These are phyloP conservation scores for Sanghuangporus weigelae DNA, from an alignment of 1,284 basidiomycete species.

Conservation along the genomic window DNA sequence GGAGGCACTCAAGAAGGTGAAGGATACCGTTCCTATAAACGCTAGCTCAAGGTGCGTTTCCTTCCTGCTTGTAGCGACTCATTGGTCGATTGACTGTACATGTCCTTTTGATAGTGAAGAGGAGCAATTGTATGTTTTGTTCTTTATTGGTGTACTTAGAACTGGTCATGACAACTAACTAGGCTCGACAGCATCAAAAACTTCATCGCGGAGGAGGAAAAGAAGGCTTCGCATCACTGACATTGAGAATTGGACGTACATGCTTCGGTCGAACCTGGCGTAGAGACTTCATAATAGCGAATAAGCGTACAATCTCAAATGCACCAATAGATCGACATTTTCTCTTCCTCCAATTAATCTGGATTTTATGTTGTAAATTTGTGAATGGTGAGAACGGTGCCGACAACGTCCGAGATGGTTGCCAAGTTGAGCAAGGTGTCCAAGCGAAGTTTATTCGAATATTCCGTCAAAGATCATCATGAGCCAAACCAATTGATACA, in stretches of 20 bases:
- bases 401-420: background rate
- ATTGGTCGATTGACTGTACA: conserved; percentile 10
- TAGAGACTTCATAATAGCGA: conserved; percentile 1
- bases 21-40: conserved; percentile 54
- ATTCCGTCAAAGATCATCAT: background rate
- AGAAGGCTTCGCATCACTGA: conserved; percentile 35
- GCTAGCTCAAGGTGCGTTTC: conserved; percentile 60
- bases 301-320: background rate
- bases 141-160: conserved; percentile 12
- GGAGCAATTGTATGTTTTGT: conserved; percentile 60
- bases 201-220: conserved; percentile 76
- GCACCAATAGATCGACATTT: background rate
- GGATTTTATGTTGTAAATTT: background rate
- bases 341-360: background rate
- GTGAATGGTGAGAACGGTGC: background rate
- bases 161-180: conserved; percentile 33
- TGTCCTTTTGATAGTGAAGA: conserved; percentile 44
- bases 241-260: background rate
- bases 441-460: background rate
- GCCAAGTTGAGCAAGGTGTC: background rate
- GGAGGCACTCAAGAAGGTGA: conserved; percentile 46
- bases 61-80: conserved; percentile 9
- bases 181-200: conserved; percentile 64
- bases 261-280: background rate
- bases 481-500: background rate